A percentile compares a stretch with the other conserved stretches of the same genome.
These are phyloP conservation scores for Sequoiadendron giganteum DNA, from an alignment of 75 land plant species.

Conservation along the genomic window DNA sequence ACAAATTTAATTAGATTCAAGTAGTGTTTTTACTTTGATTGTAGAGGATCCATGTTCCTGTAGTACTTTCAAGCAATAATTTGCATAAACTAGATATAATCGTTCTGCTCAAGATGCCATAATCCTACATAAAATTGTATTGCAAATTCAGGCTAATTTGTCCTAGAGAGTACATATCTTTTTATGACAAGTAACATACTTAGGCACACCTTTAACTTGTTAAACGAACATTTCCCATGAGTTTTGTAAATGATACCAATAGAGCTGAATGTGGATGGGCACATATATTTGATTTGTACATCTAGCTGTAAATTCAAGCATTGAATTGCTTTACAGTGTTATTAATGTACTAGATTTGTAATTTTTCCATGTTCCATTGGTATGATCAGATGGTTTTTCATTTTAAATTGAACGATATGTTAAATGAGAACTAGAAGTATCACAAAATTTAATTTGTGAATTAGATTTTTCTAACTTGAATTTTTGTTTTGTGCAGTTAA, in stretches of 20 bases:
- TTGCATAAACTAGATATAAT: not conserved
- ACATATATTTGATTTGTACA: not conserved
- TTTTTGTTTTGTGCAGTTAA: constrained; percentile 49
- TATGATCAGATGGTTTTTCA: not conserved
- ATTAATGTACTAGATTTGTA: not conserved
- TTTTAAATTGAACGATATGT: not conserved
- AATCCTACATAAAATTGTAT: not conserved
- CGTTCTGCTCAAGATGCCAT: not conserved
- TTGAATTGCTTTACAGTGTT: no score
- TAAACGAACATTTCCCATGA: no score
- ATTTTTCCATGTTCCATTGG: not conserved
- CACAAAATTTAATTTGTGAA: not conserved
- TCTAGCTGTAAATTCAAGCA: not conserved
- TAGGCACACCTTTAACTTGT: not conserved
- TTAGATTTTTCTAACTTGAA: not conserved
- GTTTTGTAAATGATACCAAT: no score
- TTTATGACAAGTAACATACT: not conserved
- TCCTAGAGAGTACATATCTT: not conserved
- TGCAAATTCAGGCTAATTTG: not conserved
- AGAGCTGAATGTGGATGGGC: not conserved
- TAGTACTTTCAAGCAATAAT: not conserved
- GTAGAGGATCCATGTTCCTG: not conserved
- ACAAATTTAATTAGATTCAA: not conserved
- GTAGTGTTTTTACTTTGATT: not conserved
- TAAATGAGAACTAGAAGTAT: not conserved